phyloP scores from a whole-genome alignment of 2,329 filamentous ascomycete species.

The Pseudocercospora macadamiae region DNA sequence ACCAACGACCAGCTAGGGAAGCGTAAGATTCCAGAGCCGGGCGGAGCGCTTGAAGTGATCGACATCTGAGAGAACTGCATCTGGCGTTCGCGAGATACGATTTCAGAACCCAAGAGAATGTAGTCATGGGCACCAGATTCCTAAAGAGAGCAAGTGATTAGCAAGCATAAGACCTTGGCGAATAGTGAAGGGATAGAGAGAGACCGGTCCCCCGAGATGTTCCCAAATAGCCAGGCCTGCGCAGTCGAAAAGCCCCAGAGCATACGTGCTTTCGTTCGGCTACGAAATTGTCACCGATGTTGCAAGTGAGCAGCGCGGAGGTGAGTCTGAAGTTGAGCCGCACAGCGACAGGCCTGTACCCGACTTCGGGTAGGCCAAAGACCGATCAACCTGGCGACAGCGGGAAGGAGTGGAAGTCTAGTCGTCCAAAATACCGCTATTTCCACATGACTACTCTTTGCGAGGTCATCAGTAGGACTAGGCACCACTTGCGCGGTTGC shows the following conservation, averaged over 20 bases:
- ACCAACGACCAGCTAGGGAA: neutral
- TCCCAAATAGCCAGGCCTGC: too few relatives aligned
- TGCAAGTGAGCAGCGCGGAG: neutral
- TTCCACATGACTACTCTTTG: neutral
- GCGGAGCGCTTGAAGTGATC: conserved; percentile 1
- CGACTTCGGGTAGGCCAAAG: neutral
- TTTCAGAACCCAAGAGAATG: conserved; percentile 5
- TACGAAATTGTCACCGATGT: neutral
- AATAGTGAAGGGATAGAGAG: neutral
- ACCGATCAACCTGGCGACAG: conserved; percentile 2
- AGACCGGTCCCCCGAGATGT: neutral
- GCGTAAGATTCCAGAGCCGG: conserved; percentile 9
- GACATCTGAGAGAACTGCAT: neutral
- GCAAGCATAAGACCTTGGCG: conserved; percentile 11
- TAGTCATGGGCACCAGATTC: neutral
- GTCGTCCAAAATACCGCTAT: neutral
- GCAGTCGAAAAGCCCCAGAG: too few relatives aligned
- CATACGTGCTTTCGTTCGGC: too few relatives aligned
- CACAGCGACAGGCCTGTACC: neutral
- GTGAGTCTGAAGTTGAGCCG: neutral
- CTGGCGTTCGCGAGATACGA: conserved; percentile 2
- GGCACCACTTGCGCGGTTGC: neutral
- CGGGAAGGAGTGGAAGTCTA: conserved; percentile 7
- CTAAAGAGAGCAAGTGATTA: neutral
- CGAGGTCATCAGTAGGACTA: neutral